Evolutionary conservation across 805 yeast genomes (phyloP), one percentile per base, ranked within the genome.

Genomic region (Lipomyces kockii): DNA sequence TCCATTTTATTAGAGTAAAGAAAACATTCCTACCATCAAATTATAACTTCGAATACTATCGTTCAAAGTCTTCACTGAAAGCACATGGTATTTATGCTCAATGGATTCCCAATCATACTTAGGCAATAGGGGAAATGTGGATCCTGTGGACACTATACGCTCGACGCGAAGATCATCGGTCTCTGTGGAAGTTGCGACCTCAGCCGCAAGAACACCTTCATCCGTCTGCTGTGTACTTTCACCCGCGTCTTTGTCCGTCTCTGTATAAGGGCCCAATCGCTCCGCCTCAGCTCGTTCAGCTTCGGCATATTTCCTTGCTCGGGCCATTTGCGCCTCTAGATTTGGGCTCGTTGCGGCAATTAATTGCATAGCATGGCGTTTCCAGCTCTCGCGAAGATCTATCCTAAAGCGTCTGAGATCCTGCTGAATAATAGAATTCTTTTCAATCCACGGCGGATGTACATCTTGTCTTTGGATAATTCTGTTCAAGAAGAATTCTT

Each of bases 401-500:
- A 53, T 20, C 62, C 92, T 77, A 63, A 90, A 86, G 0, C 74
- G 74, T 2, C 73, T 75, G 8, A 89, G 81, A 49, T 84, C 85
- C 1, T 73, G 67, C 55, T 84, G 83, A 3, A 89, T 85, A 1
- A 85, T 82, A 22, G 85, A 81, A 76, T 90, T 95, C 64, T 85
- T 87, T 73, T 91, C 97, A 49, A 92, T 88, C 97, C 97, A 92
- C 0, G 97, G 97, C 0, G 97, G 97, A 11, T 87, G 80, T 0
- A 91, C 87, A 60, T 91, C 92, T 76, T 92, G 97, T 55, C 85
- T 84, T 69, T 83, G 85, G 65, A 92, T 78, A 57, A 92, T 88
- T 69, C 90, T 87, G 78, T 92, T 92, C 79, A 92, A 78, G 75
- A 91, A 91, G 76, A 87, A 91, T 72, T 89, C 96, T 63, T 27